These are phyloP conservation scores for Populus pruinosa DNA, from an alignment of 345 rosid species.

Conservation along the genomic window DNA sequence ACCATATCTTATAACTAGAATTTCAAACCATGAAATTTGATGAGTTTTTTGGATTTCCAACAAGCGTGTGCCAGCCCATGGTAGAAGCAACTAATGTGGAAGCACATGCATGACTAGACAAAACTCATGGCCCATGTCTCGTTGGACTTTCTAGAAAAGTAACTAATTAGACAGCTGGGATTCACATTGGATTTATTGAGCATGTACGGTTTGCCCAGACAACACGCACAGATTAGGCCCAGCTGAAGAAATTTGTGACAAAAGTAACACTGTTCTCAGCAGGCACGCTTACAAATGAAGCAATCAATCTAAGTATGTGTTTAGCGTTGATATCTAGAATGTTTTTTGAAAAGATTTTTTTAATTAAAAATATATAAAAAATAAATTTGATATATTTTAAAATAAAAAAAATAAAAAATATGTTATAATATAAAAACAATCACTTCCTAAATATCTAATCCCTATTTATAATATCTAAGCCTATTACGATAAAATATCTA, in stretches of 20 bases:
- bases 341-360: no score
- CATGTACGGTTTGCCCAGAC: neutral
- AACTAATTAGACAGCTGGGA: conserved; percentile 6
- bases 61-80: neutral
- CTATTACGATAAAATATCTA: no score
- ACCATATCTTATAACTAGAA: no score
- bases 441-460: no score
- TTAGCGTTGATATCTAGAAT: no score
- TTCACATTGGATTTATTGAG: neutral
- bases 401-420: no score
- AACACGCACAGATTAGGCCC: neutral
- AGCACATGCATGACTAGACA: conserved; percentile 6
- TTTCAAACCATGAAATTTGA: neutral
- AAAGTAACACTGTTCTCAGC: neutral
- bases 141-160: neutral
- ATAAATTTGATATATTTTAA: no score
- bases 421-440: no score
- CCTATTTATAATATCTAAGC: no score
- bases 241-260: neutral
- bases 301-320: neutral
- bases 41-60: neutral
- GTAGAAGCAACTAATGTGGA: neutral
- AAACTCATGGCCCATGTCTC: neutral
- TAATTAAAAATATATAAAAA: no score
- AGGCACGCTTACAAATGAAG: neutral